Evolutionary conservation across 2,329 filamentous ascomycete species (phyloP).

Genomic region (Thermochaetoides dissita): DNA sequence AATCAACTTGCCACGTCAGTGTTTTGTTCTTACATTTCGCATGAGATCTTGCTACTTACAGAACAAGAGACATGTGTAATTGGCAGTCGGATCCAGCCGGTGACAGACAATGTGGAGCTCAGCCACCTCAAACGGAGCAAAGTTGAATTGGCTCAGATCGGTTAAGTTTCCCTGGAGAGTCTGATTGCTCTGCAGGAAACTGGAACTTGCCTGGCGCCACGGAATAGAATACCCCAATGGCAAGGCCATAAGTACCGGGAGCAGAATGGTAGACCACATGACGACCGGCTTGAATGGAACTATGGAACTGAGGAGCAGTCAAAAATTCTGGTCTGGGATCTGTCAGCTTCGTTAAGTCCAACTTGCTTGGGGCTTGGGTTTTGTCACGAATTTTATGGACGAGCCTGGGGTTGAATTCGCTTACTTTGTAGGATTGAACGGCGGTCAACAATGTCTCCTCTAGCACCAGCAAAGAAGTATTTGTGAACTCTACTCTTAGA

Average conservation of each 20-base stretch:
- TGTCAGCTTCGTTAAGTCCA: too few species aligned
- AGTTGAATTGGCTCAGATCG: conserved; percentile 15
- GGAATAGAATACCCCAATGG: background rate
- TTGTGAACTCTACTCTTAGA: too few species aligned
- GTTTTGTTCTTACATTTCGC: background rate
- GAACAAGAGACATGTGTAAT: conserved; percentile 14
- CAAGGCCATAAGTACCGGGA: background rate
- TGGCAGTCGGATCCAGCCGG: conserved; percentile 3
- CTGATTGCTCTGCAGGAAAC: background rate
- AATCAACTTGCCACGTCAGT: conserved; percentile 12
- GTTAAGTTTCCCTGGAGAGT: background rate
- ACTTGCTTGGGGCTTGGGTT: too few species aligned
- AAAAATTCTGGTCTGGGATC: too few species aligned
- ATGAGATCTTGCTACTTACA: conserved; percentile 9
- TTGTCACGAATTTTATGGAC: too few species aligned
- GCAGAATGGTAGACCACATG: background rate
- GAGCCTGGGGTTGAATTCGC: too few species aligned
- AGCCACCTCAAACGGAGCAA: conserved; percentile 14
- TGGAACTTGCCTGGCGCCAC: background rate
- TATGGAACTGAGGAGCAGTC: too few species aligned
- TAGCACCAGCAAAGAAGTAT: too few species aligned
- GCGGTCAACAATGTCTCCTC: too few species aligned
- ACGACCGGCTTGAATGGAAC: too few species aligned
- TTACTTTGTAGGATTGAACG: too few species aligned
- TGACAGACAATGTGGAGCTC: conserved; percentile 14